Evolutionary conservation across 768 basidiomycete species (phyloP).

Genomic region (Leccinum imitatum): DNA sequence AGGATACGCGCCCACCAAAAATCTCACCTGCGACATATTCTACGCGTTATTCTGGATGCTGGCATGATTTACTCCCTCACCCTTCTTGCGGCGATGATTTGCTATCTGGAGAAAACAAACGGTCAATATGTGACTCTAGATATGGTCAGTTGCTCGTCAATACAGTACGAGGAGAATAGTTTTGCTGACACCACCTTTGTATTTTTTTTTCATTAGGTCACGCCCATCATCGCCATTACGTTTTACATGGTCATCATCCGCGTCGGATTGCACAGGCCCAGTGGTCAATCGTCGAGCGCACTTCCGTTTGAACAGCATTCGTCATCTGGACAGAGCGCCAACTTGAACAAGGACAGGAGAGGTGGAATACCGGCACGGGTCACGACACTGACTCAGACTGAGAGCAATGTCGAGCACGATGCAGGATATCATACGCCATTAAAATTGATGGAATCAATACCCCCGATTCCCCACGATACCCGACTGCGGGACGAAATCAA

Average conservation of each 20-base stretch:
- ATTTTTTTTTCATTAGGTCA: conserved; percentile 22
- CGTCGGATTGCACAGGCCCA: conserved; percentile 23
- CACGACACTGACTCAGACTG: conserved; percentile 1
- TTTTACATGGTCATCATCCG: conserved; percentile 46
- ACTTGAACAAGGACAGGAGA: background rate
- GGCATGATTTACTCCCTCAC: conserved; percentile 39
- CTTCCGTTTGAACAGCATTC: background rate
- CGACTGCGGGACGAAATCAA: background rate
- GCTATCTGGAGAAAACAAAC: conserved; percentile 29
- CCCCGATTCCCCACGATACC: background rate
- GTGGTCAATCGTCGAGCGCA: background rate
- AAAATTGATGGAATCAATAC: background rate
- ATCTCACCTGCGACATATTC: conserved; percentile 13
- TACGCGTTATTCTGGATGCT: conserved; percentile 37
- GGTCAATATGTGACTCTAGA: conserved; percentile 37
- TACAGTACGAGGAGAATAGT: background rate
- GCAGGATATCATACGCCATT: background rate
- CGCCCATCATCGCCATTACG: conserved; percentile 41
- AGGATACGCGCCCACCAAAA: conserved; percentile 12
- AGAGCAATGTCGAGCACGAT: conserved; percentile 1
- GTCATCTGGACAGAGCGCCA: background rate
- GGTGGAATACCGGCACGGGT: conserved; percentile 1
- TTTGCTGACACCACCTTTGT: background rate
- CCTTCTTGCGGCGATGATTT: conserved; percentile 32
- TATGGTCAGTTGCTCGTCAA: conserved; percentile 27